Conservation (phyloP, 345 rosid species). For the Linum usitatissimum region DNA sequence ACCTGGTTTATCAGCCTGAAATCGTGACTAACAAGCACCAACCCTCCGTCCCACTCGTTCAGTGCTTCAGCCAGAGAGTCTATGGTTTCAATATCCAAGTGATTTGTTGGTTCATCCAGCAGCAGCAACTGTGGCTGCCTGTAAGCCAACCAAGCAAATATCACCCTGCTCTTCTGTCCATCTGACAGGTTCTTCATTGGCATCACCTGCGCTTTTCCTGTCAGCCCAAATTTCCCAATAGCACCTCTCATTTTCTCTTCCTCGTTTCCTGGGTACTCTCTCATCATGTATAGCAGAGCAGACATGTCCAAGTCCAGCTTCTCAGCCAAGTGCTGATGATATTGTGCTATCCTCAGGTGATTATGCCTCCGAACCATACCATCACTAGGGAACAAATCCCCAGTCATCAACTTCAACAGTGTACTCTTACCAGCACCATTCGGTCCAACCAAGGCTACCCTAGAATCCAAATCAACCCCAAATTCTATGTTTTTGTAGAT, state of each 20-base stretch:
- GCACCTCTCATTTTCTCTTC: constrained; percentile 97
- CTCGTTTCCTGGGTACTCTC: constrained; percentile 84
- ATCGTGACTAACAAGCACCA: constrained; percentile 84
- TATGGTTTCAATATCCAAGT: constrained; percentile 92
- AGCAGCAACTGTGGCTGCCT: constrained; percentile 92
- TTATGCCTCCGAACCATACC: constrained; percentile 99
- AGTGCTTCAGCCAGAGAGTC: constrained; percentile 85
- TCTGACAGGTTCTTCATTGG: constrained; percentile 96
- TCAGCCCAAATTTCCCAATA: constrained; percentile 74
- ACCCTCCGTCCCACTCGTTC: constrained; percentile 81
- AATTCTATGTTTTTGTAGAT: constrained; percentile 83
- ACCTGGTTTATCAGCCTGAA: constrained; percentile 89
- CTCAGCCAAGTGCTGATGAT: constrained; percentile 91
- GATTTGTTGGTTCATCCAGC: constrained; percentile 94
- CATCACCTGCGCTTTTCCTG: constrained; percentile 97
- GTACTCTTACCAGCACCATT: constrained; percentile 99
- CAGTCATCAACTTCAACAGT: constrained; percentile 92
- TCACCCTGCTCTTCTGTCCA: constrained; percentile 92
- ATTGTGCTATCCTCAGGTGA: constrained; percentile 89
- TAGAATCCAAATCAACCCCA: constrained; percentile 92
- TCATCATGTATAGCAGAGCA: constrained; percentile 78
- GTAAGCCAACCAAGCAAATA: constrained; percentile 90
- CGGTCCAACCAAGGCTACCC: constrained; percentile 92
- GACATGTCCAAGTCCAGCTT: constrained; percentile 77
- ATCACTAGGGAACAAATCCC: constrained; percentile 68